These are phyloP conservation scores for Phyllosticta citrichinensis DNA, from an alignment of 2,329 filamentous ascomycete genomes.

Conservation along the genomic window DNA sequence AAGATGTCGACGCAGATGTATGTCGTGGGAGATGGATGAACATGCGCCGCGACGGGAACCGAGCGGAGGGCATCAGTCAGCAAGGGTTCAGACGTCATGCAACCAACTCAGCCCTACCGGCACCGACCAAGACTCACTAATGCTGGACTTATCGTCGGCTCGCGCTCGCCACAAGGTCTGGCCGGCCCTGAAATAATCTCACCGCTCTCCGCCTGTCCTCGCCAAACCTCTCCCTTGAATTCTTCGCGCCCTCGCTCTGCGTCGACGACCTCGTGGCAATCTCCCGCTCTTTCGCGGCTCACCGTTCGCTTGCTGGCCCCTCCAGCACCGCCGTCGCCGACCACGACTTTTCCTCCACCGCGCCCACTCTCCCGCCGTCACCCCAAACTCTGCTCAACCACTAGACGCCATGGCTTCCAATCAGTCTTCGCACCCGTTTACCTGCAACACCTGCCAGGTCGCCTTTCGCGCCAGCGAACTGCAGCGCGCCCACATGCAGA, in stretches of 20 bases:
- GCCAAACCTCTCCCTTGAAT: neutral
- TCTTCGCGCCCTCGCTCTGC: neutral
- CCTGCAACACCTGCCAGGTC: constrained; percentile 96
- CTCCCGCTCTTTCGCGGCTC: constrained; percentile 5
- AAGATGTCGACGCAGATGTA: too few species aligned
- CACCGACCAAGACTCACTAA: too few species aligned
- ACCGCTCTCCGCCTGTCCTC: neutral
- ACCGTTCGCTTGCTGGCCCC: constrained; percentile 2
- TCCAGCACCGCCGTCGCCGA: constrained; percentile 1
- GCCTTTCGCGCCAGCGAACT: constrained; percentile 90
- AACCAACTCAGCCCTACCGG: neutral
- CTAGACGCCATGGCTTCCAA: constrained; percentile 24
- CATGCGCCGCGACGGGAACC: neutral
- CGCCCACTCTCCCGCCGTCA: neutral
- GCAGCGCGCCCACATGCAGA: constrained; percentile 93
- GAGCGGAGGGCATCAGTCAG: neutral
- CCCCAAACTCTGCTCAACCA: neutral
- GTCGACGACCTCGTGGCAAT: neutral
- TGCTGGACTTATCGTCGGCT: neutral
- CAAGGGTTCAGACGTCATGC: neutral
- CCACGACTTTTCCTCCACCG: constrained; percentile 5
- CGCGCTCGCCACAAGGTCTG: neutral
- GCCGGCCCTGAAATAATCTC: neutral
- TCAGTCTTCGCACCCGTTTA: constrained; percentile 64
- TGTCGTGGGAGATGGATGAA: too few species aligned